A percentile compares a stretch with the other conserved stretches of the same genome.
These are phyloP conservation scores for Echinochloa phyllopogon DNA, from an alignment of 176 grass and related monocot genomes.

Conservation along the genomic window DNA sequence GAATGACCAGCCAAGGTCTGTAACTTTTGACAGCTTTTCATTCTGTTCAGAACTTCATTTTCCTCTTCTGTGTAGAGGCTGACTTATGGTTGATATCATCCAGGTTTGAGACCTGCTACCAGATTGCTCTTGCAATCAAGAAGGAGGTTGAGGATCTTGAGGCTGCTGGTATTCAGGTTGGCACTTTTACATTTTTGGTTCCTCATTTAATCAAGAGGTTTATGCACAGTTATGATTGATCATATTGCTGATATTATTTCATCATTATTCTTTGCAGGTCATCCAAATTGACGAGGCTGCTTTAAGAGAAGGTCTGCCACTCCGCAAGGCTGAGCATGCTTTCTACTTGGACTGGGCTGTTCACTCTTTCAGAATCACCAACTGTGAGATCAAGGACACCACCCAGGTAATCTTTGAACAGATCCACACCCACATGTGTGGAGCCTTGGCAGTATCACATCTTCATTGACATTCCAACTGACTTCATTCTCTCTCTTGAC, in stretches of 20 bases:
- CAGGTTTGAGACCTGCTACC: slow-evolving; percentile 97
- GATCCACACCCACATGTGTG: no score
- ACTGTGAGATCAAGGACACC: slow-evolving; percentile 84
- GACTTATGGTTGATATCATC: neutral
- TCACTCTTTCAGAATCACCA: slow-evolving; percentile 95
- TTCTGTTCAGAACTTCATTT: neutral
- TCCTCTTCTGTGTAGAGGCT: neutral
- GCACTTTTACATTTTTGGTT: neutral
- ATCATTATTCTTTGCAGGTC: slow-evolving; percentile 52
- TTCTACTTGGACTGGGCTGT: slow-evolving; percentile 98
- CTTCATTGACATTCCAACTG: neutral
- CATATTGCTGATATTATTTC: neutral
- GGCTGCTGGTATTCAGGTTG: slow-evolving; percentile 86
- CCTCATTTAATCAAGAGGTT: neutral
- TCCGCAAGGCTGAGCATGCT: slow-evolving; percentile 88
- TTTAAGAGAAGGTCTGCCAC: slow-evolving; percentile 88
- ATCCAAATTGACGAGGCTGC: slow-evolving; percentile 98
- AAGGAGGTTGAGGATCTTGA: slow-evolving; percentile 97
- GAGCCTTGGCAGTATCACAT: neutral
- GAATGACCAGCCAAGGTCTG: slow-evolving; percentile 93
- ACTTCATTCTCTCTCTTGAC: slow-evolving; percentile 11
- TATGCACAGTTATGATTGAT: neutral
- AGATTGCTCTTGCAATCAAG: slow-evolving; percentile 96
- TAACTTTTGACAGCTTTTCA: neutral
- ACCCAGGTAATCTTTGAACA: slow-evolving; percentile 72